Conservation (phyloP, 2,329 filamentous ascomycete genomes). For the Tolypocladium pustulatum region DNA sequence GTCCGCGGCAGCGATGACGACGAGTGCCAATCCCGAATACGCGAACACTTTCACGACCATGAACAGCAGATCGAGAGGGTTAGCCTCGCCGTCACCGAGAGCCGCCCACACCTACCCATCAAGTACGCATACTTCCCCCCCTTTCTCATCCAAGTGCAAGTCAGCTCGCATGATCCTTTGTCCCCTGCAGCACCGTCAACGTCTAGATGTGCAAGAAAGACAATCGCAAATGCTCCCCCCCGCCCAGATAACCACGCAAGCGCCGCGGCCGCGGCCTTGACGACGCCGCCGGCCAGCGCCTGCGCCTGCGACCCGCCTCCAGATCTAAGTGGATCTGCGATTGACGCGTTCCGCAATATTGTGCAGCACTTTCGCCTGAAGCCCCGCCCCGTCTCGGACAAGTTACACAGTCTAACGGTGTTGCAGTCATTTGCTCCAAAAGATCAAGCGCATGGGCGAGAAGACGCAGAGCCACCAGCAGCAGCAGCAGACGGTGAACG, state of each 20-base stretch:
- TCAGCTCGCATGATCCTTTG: constrained; percentile 6
- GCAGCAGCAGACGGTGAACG: constrained; percentile 21
- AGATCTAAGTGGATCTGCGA: constrained; percentile 9
- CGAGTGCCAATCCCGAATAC: constrained; percentile 44
- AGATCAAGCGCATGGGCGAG: constrained; percentile 37
- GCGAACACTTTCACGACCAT: constrained; percentile 50
- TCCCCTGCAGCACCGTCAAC: background rate
- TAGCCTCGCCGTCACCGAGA: constrained; percentile 45
- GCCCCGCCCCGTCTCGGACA: constrained; percentile 16
- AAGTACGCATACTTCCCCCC: constrained; percentile 37
- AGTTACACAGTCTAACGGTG: constrained; percentile 19
- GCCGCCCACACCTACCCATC: constrained; percentile 44
- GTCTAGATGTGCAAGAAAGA: background rate
- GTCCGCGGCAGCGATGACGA: constrained; percentile 51
- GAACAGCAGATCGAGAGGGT: constrained; percentile 40
- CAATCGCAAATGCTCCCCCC: background rate
- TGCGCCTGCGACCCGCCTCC: background rate
- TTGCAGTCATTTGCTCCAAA: constrained; percentile 43
- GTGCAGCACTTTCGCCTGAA: constrained; percentile 15
- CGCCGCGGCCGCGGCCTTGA: background rate
- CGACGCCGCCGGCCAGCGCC: background rate
- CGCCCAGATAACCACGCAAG: background rate
- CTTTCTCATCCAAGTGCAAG: constrained; percentile 20
- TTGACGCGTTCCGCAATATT: constrained; percentile 11
- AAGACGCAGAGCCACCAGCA: constrained; percentile 16